Evolutionary conservation across 2,329 filamentous ascomycete species (phyloP), one percentile per base, ranked within the genome.

Genomic region (Penicillium sp.): DNA sequence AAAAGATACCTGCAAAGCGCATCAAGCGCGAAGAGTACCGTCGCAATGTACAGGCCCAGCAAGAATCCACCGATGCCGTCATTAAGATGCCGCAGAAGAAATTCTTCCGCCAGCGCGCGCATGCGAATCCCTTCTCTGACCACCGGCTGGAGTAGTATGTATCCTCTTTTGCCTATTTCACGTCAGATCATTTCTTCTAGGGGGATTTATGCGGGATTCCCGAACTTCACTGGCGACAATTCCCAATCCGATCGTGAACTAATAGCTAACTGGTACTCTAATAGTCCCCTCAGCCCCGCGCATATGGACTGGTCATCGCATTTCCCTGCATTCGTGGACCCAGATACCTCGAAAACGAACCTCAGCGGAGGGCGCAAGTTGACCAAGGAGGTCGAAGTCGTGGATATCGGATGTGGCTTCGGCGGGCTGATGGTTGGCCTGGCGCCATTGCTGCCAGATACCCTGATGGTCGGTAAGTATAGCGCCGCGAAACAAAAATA

Each of bases 81-180:
- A 75, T 84, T 8, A 82, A 85, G 65, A 77, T 97, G 66, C 94
- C 94, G 10, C 88, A 90, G 75, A 99, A 99, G 81, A 93, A 89
- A 78, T 96, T 94, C 77, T 99, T 96, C 74, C 86, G 94, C 53
- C 94, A 99, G 75, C 85, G 94, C 73, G 94, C 94, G 37, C 94
- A 99, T 77, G 94, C 94, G 60, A 99, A 99, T 77, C 92, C 93
- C 7, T 99, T 99, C 77, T 97, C 93, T 3, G 94, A 99, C 68
- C 94, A 99, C 78, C 80, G 84, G 55, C 80, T 99, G 70, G 81
- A 82, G 67, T 99, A 99, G 94, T 96, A 83, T 67, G 85, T 78
- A 18, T 44, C 16, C 41, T 34, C 16, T 21, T 31, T 31, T 45
- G 9, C 2, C 6, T 29, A 16, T 35, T 12, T 7, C 3, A n/a